These are phyloP conservation scores for Aureobasidium sp. DNA, from an alignment of 2,329 filamentous ascomycete species.

Conservation along the genomic window DNA sequence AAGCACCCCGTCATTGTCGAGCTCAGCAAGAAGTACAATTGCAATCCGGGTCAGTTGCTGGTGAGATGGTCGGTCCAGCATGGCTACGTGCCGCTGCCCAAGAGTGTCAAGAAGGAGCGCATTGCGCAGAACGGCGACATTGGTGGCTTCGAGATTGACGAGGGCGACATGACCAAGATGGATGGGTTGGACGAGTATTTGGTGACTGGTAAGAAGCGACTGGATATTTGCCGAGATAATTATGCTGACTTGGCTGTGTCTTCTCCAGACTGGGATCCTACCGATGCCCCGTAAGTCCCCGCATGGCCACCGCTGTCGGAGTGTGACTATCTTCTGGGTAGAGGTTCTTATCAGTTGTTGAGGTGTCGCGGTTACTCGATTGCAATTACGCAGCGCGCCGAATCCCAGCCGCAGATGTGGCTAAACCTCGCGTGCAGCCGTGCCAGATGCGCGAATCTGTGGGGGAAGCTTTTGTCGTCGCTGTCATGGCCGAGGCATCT, in stretches of 20 bases:
- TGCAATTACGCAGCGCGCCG: conserved; percentile 9
- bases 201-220: conserved; percentile 50
- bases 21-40: conserved; percentile 59
- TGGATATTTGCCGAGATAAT: neutral
- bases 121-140: conserved; percentile 59
- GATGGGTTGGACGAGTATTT: conserved; percentile 62
- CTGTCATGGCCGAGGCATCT: neutral
- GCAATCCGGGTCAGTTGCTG: conserved; percentile 64
- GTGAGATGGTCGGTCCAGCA: conserved; percentile 73
- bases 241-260: neutral
- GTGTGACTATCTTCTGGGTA: neutral
- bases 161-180: conserved; percentile 55
- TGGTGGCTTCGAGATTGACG: conserved; percentile 51
- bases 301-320: neutral
- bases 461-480: neutral
- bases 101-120: conserved; percentile 56
- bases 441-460: neutral
- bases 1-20: conserved; percentile 54
- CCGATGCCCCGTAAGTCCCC: conserved; percentile 21
- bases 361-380: conserved; percentile 7
- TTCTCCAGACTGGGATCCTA: conserved; percentile 27
- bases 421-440: neutral
- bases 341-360: conserved; percentile 13
- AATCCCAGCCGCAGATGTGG: neutral
- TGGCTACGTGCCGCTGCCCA: conserved; percentile 63